phyloP scores from a whole-genome alignment of 2,329 filamentous ascomycete genomes.

The Leptographium lundbergii region DNA sequence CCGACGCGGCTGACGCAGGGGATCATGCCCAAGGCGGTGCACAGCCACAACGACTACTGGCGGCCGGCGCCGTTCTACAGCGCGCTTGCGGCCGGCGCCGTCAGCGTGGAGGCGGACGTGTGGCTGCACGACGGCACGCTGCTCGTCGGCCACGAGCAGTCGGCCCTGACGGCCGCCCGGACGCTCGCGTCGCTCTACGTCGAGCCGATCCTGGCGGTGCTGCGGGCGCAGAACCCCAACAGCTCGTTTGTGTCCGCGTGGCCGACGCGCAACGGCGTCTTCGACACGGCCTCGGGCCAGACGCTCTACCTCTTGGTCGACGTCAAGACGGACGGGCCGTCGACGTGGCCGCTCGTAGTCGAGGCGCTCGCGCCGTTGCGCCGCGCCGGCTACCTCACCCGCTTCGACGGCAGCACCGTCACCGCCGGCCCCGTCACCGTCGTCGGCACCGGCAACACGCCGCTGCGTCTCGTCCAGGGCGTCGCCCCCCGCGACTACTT shows the following conservation, averaged over 20 bases:
- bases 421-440: conserved; percentile 47
- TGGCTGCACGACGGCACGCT: conserved; percentile 44
- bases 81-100: conserved; percentile 46
- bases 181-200: conserved; percentile 51
- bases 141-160: conserved; percentile 48
- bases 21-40: conserved; percentile 42
- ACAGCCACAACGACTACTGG: conserved; percentile 64
- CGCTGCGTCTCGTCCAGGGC: conserved; percentile 37
- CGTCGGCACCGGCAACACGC: conserved; percentile 51
- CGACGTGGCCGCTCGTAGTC: conserved; percentile 37
- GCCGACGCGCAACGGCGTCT: conserved; percentile 37
- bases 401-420: conserved; percentile 33
- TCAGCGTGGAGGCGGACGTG: conserved; percentile 56
- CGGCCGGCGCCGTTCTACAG: conserved; percentile 48
- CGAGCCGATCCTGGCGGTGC: conserved; percentile 43
- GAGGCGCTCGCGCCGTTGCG: conserved; percentile 43
- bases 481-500: conserved; percentile 44
- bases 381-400: conserved; percentile 38
- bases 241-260: conserved; percentile 27
- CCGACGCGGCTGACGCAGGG: conserved; percentile 40
- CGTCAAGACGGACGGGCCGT: conserved; percentile 45
- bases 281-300: conserved; percentile 33
- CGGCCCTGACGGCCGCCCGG: conserved; percentile 36
- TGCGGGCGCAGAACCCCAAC: conserved; percentile 38
- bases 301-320: conserved; percentile 52